Base-by-base conservation (phyloP, 108 stramenopile genomes). In the Aurantiochytrium sp. region DNA sequence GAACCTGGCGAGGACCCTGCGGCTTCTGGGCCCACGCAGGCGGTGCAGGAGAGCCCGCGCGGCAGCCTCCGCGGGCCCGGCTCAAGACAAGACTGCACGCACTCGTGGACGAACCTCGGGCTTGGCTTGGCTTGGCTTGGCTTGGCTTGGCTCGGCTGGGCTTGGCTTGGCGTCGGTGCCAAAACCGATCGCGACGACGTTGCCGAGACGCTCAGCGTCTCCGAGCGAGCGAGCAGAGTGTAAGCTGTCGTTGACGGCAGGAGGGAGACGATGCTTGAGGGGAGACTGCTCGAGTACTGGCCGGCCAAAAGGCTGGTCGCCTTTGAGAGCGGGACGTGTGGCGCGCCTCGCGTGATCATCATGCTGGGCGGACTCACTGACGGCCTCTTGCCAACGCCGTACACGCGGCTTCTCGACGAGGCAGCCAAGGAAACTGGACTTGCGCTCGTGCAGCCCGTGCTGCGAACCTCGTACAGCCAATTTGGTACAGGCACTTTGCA, bases 401-500 rank as follows among this genome's bases (percentile, higher is more conserved):
- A 83, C 76, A 53, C 49, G 10, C 12, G 16, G 25, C 43, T 12
- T 43, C 76, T 83, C n/a, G 45, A 53, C 51, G 4, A 12, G 4
- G 25, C 23, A 12, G 49, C 51, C 45, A 47, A 83, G 49, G 76
- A 47, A 18, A 28, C 18, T 23, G 76, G 76, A 1, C n/a, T 19
- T 12, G 76, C 76, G 25, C 49, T 83, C 23, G 76, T 53, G 23
- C 76, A 83, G 76, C 76, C 76, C 19, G 25, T 83, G 45, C 76
- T 83, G 76, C 45, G 76, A 23, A 53, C 76, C 23, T 53, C 49
- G 25, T 83, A 53, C 25, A 19, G 45, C 76, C 49, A 53, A 18
- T 83, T 83, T 23, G 76, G 76, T 23, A 83, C 49, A n/a, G 76
- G 76, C 19, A 83, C 76, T 45, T 35, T 83, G 76, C 76, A 53